A percentile compares a stretch with the other conserved stretches of the same genome.
phyloP scores from a whole-genome alignment of 1,284 basidiomycete genomes.

The Leccinum cinnamomeum region DNA sequence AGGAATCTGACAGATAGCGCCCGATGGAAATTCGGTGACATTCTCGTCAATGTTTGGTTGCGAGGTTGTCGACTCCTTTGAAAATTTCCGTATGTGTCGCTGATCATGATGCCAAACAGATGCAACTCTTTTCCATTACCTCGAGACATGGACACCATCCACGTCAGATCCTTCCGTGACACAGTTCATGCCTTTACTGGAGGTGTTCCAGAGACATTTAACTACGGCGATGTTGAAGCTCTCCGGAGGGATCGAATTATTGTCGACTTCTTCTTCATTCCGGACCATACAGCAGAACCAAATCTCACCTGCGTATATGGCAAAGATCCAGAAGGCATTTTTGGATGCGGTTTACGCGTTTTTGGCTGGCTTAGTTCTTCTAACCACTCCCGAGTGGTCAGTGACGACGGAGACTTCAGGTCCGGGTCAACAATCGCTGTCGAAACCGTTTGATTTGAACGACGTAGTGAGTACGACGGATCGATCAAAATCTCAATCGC shows the following conservation, averaged over 20 bases:
- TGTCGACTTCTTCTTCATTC: conserved; percentile 40
- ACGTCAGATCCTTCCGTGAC: conserved; percentile 58
- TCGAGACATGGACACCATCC: conserved; percentile 85
- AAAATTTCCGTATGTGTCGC: conserved; percentile 3
- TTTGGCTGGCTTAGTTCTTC: conserved; percentile 84
- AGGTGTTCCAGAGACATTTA: conserved; percentile 82
- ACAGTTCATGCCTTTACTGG: conserved; percentile 71
- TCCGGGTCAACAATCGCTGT: conserved; percentile 12
- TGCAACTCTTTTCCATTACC: conserved; percentile 77
- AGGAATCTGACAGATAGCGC: conserved; percentile 79
- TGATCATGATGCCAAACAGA: conserved; percentile 53
- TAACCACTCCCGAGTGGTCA: conserved; percentile 78
- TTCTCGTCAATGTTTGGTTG: conserved; percentile 80
- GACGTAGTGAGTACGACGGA: conserved; percentile 51
- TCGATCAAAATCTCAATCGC: conserved; percentile 1
- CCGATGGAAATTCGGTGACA: conserved; percentile 87
- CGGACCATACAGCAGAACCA: conserved; percentile 57
- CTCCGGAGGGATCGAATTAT: conserved; percentile 74
- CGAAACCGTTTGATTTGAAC: conserved; percentile 46
- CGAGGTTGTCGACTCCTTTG: conserved; percentile 53
- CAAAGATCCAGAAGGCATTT: conserved; percentile 85
- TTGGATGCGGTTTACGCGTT: conserved; percentile 87
- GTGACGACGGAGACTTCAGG: conserved; percentile 37
- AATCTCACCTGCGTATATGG: conserved; percentile 56
- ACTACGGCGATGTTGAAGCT: conserved; percentile 81